These are phyloP conservation scores for Globisporangium spinosum DNA, from an alignment of 352 stramenopile genomes.

Conservation along the genomic window DNA sequence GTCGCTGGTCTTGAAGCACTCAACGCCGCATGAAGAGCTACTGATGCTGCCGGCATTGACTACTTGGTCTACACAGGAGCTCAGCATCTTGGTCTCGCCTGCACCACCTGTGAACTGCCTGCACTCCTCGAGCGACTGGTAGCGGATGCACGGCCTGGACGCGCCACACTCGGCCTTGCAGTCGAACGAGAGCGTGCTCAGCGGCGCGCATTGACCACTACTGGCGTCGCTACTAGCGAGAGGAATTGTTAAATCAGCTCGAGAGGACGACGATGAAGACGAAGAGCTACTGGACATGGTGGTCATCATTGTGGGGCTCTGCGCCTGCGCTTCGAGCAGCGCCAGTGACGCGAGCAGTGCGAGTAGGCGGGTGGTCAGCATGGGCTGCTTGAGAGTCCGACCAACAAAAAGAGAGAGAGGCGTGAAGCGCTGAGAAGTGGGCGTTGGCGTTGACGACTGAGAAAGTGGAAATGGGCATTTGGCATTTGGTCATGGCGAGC, in stretches of 20 bases:
- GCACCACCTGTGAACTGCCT: not conserved
- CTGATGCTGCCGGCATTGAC: not conserved
- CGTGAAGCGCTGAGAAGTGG: not conserved
- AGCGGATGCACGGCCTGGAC: conserved; percentile 12
- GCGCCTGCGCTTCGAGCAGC: not conserved
- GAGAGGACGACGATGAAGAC: not conserved
- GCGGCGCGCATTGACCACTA: conserved; percentile 5
- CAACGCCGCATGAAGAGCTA: conserved; percentile 7
- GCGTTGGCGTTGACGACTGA: not conserved
- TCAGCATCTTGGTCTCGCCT: conserved; percentile 10
- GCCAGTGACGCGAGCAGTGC: not conserved
- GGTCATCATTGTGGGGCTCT: not conserved
- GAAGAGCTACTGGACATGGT: not conserved
- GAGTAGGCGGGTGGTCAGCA: not conserved
- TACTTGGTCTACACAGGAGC: conserved; percentile 1
- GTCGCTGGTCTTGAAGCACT: conserved; percentile 17
- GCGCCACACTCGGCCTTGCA: conserved; percentile 6
- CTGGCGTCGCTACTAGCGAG: not conserved
- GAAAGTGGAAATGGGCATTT: not conserved
- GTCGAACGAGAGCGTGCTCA: conserved; percentile 19
- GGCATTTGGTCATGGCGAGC: not conserved
- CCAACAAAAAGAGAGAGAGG: not conserved
- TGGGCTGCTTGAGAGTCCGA: not conserved
- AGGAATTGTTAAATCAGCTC: not conserved
- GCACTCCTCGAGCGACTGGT: conserved; percentile 10